Base-by-base conservation (phyloP, 1,284 basidiomycete species). In the Puccinia triticina region DNA sequence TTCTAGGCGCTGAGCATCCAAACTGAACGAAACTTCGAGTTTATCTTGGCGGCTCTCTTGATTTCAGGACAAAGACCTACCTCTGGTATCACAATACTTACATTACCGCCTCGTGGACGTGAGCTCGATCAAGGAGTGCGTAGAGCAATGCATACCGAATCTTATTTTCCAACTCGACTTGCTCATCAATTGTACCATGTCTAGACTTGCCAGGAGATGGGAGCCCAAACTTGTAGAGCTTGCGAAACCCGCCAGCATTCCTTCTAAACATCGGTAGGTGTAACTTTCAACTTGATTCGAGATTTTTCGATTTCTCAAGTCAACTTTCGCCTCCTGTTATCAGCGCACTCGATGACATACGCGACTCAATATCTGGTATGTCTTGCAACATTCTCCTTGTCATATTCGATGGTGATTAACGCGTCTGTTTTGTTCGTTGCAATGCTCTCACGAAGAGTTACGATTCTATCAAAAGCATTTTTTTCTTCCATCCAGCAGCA, bases 81-180 rank as follows among this genome's bases (percentile, higher is more conserved):
- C 79, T 16, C 4, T 75, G 10, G 59, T 74, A 23, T 72, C 79
- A 14, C 18, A 75, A 55, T 75, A 82, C 40, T 40, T 82, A 64
- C 79, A 82, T 67, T 75, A 82, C 57, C 69, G 79, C 1, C 40
- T 82, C 18, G 79, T 82, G 23, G 79, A 82, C 61, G 79, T 82
- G 26, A 82, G 79, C 59, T 82, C 79, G 34, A 66, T 82, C 18
- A 82, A 75, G 55, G 79, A 82, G 79, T 81, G 34, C 37, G 66
- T 72, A 2, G 14, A 53, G n/a, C 40, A 34, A n/a, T 40, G 29
- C 8, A 26, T n/a, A 48, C 32, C 40, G 40, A 43, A 4, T 7
- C 12, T 43, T 7, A 43, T 43, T 59, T 80, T 46, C 18, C 46
- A n/a, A 32, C 50, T 53, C 10, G 21, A 57, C 50, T 55, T 61